Percentiles rank a stretch among this genome's conserved stretches.
Evolutionary conservation across 1,284 basidiomycete species (phyloP).

Genomic region (Tilletia walkeri): DNA sequence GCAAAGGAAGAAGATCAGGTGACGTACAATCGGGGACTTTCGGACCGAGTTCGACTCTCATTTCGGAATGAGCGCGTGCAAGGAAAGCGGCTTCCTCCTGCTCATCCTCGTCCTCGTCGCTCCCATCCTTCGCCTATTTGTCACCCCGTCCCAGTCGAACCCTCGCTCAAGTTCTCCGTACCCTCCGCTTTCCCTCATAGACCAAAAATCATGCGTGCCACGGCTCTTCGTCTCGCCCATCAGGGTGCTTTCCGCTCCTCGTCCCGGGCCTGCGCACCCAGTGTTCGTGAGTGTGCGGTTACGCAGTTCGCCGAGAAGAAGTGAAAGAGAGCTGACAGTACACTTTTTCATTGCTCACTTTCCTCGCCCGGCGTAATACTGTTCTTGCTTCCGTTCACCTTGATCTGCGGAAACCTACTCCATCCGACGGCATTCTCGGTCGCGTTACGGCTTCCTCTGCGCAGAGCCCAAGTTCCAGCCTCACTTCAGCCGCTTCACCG

Average conservation of each 20-base stretch:
- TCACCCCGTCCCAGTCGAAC: no score
- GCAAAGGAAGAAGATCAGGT: no score
- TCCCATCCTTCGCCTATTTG: no score
- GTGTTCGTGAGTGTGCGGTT: conserved; percentile 8
- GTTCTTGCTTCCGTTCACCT: background rate
- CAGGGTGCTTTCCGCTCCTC: conserved; percentile 19
- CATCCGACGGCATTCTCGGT: background rate
- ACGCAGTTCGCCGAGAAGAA: background rate
- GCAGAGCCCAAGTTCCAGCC: conserved; percentile 46
- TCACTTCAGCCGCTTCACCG: conserved; percentile 39
- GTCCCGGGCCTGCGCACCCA: conserved; percentile 14
- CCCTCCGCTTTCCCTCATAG: background rate
- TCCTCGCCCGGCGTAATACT: no score
- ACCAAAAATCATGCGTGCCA: background rate
- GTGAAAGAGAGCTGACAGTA: background rate
- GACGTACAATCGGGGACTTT: no score
- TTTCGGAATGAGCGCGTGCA: conserved; percentile 1
- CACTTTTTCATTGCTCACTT: background rate
- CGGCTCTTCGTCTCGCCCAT: conserved; percentile 16
- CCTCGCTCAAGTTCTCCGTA: background rate
- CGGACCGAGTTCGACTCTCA: no score
- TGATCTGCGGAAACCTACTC: background rate
- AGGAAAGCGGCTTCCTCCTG: conserved; percentile 7
- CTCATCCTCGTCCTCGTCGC: background rate
- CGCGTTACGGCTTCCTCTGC: background rate